Evolutionary conservation across 164 flowering plant genomes (phyloP).

Genomic region (Macadamia tetraphylla): DNA sequence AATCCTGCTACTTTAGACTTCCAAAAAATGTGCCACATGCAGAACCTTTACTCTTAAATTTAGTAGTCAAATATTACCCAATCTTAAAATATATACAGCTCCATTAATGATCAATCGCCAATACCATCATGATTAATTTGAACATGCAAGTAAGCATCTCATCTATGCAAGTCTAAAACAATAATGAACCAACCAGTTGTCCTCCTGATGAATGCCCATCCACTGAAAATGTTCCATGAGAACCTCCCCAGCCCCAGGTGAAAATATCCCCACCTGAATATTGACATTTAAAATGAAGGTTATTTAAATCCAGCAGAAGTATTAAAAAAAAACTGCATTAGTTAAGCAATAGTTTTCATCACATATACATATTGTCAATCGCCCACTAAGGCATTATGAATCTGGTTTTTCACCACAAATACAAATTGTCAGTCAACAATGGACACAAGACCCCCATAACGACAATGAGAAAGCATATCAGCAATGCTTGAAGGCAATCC

Average conservation of each 20-base stretch:
- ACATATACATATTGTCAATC: background rate
- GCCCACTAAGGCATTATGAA: background rate
- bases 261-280: constrained; percentile 62
- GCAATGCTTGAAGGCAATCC: too few species aligned
- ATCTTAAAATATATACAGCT: background rate
- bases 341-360: background rate
- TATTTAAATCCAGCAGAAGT: background rate
- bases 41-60: too few species aligned
- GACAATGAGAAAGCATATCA: too few species aligned
- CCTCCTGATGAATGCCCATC: constrained; percentile 95
- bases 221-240: constrained; percentile 85
- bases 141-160: background rate
- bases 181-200: constrained; percentile 69
- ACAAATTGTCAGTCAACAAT: too few species aligned
- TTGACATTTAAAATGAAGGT: constrained; percentile 2
- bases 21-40: too few species aligned
- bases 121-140: background rate
- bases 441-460: too few species aligned
- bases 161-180: constrained; percentile 5
- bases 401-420: too few species aligned
- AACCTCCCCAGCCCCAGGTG: constrained; percentile 99
- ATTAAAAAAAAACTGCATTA: background rate
- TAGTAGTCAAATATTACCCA: background rate
- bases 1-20: too few species aligned
- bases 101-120: background rate